Evolutionary conservation across 306 rosid genomes (phyloP), one percentile per base, ranked within the genome.

Genomic region (Cicer yamashitae): DNA sequence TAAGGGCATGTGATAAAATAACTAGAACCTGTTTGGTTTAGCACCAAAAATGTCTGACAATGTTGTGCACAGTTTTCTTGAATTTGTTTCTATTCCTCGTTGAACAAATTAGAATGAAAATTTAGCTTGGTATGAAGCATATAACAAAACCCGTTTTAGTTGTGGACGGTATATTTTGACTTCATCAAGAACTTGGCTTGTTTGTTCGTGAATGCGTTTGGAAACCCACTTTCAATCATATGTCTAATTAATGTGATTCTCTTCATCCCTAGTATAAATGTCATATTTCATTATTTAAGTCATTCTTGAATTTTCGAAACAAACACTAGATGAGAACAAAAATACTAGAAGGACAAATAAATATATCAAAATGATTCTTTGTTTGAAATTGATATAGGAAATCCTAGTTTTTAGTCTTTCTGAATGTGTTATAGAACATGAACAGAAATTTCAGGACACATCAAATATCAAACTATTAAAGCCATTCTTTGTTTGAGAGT

Each of bases 81-180:
- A 66, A 41, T 82, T 77, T 13, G 10, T 57, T 79, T 45, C 48
- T 70, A 12, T 76, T 70, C 74, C 59, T 78, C 60, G 10, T 9
- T 4, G 61, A 57, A 57, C 17, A 58, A 58, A 77, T 20, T 64
- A 40, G 11, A 65, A 71, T 43, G 67, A 58, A 70, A 68, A 25
- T 30, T 25, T 15, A 18, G 48, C 41, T 71, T 39, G 41, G 40
- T 80, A 10, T 57, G 70, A 66, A 66, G 54, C 25, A 73, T 38
- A n/a, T 46, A 10, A 61, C 12, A 48, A 38, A 18, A 70, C 22
- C 71, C n/a, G n/a, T 70, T 51, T 61, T 17, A 11, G 70, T 47
- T 67, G 43, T 22, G 40, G 14, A 54, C 12, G 7, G 41, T 38
- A 61, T 7, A 41, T 67, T 34, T 47, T 10, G 71, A 70, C 6